Conservation (phyloP, 78 protist species). For the Polysphondylium violaceum region DNA sequence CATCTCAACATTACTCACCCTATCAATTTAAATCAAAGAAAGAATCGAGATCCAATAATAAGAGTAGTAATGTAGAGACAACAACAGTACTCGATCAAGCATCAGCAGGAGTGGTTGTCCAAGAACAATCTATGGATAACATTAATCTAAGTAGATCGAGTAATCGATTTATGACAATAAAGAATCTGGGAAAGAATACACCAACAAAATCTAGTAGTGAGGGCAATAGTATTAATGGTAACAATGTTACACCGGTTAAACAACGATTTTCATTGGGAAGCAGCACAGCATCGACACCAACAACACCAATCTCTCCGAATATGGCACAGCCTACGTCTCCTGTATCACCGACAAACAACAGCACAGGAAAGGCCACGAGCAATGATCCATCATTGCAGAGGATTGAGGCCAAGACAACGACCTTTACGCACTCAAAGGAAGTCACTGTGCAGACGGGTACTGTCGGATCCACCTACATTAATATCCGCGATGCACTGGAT, state of each 20-base stretch:
- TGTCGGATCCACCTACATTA: constrained; percentile 11
- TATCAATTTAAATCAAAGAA: too few relatives aligned
- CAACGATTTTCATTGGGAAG: too few relatives aligned
- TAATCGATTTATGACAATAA: background rate
- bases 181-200: background rate
- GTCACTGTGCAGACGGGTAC: constrained; percentile 21
- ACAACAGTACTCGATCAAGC: too few relatives aligned
- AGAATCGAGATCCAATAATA: too few relatives aligned
- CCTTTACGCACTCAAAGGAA: background rate
- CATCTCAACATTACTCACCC: constrained; percentile 7
- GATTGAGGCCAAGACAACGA: constrained; percentile 10
- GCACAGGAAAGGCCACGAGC: too few relatives aligned
- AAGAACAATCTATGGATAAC: background rate
- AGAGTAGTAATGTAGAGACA: too few relatives aligned
- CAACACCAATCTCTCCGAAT: background rate
- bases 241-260: too few relatives aligned
- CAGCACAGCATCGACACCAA: background rate
- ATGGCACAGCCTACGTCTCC: constrained; percentile 13
- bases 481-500: constrained; percentile 58
- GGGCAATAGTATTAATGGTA: too few relatives aligned
- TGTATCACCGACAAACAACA: background rate
- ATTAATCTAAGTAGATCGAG: background rate
- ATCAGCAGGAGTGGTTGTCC: too few relatives aligned
- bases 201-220: too few relatives aligned
- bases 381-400: constrained; percentile 21